Conservation (phyloP, 2,329 filamentous ascomycete species). For the Colletotrichum siamense region DNA sequence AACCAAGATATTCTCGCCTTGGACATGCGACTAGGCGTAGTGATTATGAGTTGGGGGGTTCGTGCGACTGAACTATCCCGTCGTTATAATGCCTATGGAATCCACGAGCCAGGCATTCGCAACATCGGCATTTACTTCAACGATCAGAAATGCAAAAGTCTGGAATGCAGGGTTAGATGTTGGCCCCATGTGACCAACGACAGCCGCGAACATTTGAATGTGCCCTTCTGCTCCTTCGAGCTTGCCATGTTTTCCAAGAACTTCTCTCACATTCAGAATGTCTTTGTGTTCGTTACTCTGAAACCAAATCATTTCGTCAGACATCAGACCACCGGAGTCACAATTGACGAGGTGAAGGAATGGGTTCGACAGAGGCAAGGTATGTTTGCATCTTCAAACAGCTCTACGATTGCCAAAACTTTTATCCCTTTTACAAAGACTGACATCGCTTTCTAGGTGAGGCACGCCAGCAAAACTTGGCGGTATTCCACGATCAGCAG, state of each 20-base stretch:
- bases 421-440: neutral
- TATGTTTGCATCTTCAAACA: neutral
- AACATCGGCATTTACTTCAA: neutral
- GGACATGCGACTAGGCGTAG: neutral
- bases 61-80: neutral
- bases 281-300: neutral
- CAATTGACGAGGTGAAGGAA: neutral
- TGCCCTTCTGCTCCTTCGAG: neutral
- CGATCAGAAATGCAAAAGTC: neutral
- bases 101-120: neutral
- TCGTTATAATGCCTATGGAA: neutral
- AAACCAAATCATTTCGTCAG: neutral
- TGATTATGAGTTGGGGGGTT: rapidly evolving
- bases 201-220: neutral
- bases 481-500: neutral
- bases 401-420: neutral
- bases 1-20: neutral
- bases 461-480: neutral
- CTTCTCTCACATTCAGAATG: neutral
- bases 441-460: neutral
- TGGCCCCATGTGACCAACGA: neutral
- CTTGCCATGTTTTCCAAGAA: neutral
- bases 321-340: neutral
- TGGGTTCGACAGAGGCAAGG: neutral
- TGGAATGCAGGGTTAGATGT: neutral